Evolutionary conservation across 129 eudicot genomes (phyloP), one percentile per base, ranked within the genome.

Genomic region (Pittosporum tobira): DNA sequence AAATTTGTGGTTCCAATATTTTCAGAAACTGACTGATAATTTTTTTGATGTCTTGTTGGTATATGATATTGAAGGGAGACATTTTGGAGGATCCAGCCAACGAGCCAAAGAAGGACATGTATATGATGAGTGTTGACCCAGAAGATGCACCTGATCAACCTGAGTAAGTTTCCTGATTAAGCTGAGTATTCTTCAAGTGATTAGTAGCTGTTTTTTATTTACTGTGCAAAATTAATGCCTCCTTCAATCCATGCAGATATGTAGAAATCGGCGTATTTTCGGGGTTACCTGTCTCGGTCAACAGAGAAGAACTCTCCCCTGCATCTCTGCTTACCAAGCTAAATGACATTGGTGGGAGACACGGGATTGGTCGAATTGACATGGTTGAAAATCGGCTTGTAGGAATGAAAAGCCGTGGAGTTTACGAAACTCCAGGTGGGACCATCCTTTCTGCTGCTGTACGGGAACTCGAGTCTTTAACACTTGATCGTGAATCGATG

Each of bases 381-480:
- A 87, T 91, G 95, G 94, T 91, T 18, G 99, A 91, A 62, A 91
- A 91, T 57, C 84, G 91, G 26, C 73, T 86, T 9, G 95, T 86
- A 20, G 95, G 95, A 19, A 82, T 86, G 95, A 86, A 86, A 73
- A 79, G 87, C 38, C 95, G 95, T 6, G 95, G 95, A 24, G 95
- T 86, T 45, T 91, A 91, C 48, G 99, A 91, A 68, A 91, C 99
- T 20, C 99, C 99, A 3, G 99, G 99, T 3, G 99, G 99, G 52
- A 91, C 99, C 65, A 87, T 91, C 70, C 81, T 91, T 29, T 74
- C 79, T 47, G 44, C 87, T 12, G 99, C 99, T 7, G 87, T 68
- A 18, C 84, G 78, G 9, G 99, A 91, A 52, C 96, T 91, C 40
- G 99, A 91, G 87, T 87, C 99, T 6, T 83, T 91, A 16, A 91